These are phyloP conservation scores for Phytophthora lateralis DNA, from an alignment of 352 stramenopile genomes.

Conservation along the genomic window DNA sequence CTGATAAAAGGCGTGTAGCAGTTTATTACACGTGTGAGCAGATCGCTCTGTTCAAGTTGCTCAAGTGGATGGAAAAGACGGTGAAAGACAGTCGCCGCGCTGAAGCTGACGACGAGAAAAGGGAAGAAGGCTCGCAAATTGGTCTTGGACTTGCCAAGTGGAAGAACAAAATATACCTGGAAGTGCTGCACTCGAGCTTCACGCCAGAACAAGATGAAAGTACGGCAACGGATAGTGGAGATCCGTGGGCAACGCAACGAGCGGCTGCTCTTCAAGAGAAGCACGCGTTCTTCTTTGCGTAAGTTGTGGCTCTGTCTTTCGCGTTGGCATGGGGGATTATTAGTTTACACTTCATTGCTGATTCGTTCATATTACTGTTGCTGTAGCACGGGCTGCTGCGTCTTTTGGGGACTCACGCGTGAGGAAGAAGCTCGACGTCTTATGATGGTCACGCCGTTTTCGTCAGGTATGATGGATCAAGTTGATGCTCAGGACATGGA, in stretches of 20 bases:
- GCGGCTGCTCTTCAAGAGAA: constrained; percentile 46
- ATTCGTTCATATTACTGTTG: constrained; percentile 2
- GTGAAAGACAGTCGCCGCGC: constrained; percentile 23
- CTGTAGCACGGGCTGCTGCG: constrained; percentile 63
- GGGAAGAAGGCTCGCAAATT: constrained; percentile 2
- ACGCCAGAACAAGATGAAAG: constrained; percentile 10
- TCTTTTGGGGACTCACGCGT: constrained; percentile 70
- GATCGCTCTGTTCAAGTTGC: constrained; percentile 72
- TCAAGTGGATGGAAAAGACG: constrained; percentile 65
- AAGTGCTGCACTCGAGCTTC: constrained; percentile 63
- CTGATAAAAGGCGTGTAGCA: constrained; percentile 53
- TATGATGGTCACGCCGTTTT: constrained; percentile 61
- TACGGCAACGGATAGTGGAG: background rate
- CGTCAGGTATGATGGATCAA: constrained; percentile 46
- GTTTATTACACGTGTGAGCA: constrained; percentile 78
- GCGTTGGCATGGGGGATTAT: background rate
- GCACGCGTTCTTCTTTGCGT: constrained; percentile 79
- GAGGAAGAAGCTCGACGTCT: constrained; percentile 61
- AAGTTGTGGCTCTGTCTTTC: constrained; percentile 6
- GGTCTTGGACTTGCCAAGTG: constrained; percentile 33
- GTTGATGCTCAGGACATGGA: constrained; percentile 70
- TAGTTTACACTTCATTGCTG: background rate
- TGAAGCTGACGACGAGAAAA: constrained; percentile 11
- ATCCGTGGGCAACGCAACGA: constrained; percentile 9
- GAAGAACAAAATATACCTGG: constrained; percentile 75